Evolutionary conservation across 1,139 yeast species (phyloP), one percentile per base, ranked within the genome.

Genomic region (Saccharomyces hybrid): DNA sequence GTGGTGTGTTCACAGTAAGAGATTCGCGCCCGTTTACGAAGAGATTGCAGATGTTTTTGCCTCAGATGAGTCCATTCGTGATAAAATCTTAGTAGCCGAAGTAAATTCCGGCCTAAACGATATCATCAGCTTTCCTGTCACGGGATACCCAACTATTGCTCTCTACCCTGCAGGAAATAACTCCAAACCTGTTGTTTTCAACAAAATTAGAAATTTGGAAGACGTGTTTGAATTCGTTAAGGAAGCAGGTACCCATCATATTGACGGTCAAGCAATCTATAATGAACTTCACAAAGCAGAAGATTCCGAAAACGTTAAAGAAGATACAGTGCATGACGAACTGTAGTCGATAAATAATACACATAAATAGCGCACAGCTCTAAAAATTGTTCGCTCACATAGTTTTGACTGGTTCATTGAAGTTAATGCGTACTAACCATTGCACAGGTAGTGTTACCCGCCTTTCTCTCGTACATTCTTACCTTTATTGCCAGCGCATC

Each of bases 1-100:
- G 73, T 93, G 98, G 98, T 91, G 97, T 77, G 96, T 97, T 46
- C 97, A 91, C 79, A 91, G 98, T 80, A 90, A 89, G 80, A 88
- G 82, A 73, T 79, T 91, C 71, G 95, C 95, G 55, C 97, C 97
- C 67, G 77, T 78, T 56, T 93, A 84, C 78, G 96, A 88, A 68
- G 91, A 89, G 70, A 81, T 91, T 63, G 97, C 90, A 53, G 83
- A 76, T 52, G 69, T 85, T 53, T 87, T 78, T 71, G 76, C 74
- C 54, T 73, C 79, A 53, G 80, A 80, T 64, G 67, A 68, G 29
- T 70, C 66, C 26, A 71, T 74, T 26, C 69, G 73, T 48, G 73
- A 75, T 49, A 76, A 83, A 70, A 88, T 91, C 56, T 69, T 82
- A 49, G 75, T 93, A 67, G 97, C 96, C 63, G 83, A 90, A 73